phyloP scores from a whole-genome alignment of 2,329 filamentous ascomycete genomes.

The Aspergillus sp. region DNA sequence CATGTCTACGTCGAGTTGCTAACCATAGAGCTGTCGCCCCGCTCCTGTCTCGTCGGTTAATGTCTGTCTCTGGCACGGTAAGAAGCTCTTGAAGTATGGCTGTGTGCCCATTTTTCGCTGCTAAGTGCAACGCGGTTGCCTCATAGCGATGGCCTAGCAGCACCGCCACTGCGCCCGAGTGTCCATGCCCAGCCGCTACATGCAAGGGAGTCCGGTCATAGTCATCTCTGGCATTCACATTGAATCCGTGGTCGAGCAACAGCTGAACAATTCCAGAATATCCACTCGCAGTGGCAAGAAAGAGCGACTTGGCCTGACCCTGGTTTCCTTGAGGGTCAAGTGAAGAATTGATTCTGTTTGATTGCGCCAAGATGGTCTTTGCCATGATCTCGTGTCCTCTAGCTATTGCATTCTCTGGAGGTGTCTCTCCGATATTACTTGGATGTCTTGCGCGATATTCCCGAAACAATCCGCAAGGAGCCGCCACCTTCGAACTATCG shows the following conservation, averaged over 20 bases:
- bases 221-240: not conserved
- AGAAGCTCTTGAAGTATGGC: not conserved
- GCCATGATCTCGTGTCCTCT: not conserved
- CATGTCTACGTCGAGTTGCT: not conserved
- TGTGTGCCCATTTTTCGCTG: not conserved
- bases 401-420: not conserved
- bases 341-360: not conserved
- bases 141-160: not conserved
- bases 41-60: not conserved
- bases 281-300: not conserved
- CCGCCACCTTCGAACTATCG: conserved; percentile 24
- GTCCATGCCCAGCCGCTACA: not conserved
- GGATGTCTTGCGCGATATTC: conserved; percentile 23
- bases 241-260: not conserved
- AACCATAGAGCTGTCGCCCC: not conserved
- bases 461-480: conserved; percentile 23
- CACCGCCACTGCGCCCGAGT: not conserved
- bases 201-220: not conserved
- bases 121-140: not conserved
- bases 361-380: not conserved
- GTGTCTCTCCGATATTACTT: conserved; percentile 8
- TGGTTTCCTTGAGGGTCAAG: not conserved
- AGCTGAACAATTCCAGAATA: not conserved
- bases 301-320: not conserved
- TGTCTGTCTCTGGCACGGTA: not conserved